Evolutionary conservation across 1,139 yeast species (phyloP), one percentile per base, ranked within the genome.

Genomic region (Candida gigantensis): DNA sequence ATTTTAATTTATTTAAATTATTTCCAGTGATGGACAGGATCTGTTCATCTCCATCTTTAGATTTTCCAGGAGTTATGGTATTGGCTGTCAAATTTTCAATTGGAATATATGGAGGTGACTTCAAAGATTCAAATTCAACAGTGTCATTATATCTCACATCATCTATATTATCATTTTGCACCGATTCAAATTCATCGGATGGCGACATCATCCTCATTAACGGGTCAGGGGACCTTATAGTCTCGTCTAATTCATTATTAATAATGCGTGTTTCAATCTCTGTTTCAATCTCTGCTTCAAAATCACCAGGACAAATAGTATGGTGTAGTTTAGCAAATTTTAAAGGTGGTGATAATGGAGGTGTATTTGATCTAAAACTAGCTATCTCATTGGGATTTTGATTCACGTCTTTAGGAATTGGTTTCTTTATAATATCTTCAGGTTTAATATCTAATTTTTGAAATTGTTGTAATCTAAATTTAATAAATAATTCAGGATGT

Each of bases 391-490:
- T 23, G 11, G 25, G 6, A 12, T n/a, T n/a, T n/a, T n/a, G n/a
- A n/a, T n/a, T n/a, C 15, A 25, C 28, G 13, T 6, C 32, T 31
- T 15, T 32, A 30, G 13, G 24, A n/a, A 12, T 17, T 25, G 20
- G 11, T 17, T 20, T 20, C 10, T 28, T 27, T 9, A 17, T n/a
- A 3, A 37, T 20, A 13, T 41, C 42, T 40, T 47, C 49, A 5
- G 50, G 28, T 34, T 50, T 52, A n/a, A 61, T 50, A 15, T 49
- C 44, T 36, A 57, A 54, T 36, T 53, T 53, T n/a, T 37, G 41
- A 27, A 68, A 52, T 34, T 58, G 65, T 29, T 51, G 46, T 3
- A 34, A 36, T 39, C 74, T 52, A 42, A 62, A 66, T 30, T 50
- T 40, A 4, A 43, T 41, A 28, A 58, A 58, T 24, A 57, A 43